A percentile compares a stretch with the other conserved stretches of the same genome.
Evolutionary conservation across 139 green algal genomes (phyloP).

Genomic region (Micractinium conductrix): DNA sequence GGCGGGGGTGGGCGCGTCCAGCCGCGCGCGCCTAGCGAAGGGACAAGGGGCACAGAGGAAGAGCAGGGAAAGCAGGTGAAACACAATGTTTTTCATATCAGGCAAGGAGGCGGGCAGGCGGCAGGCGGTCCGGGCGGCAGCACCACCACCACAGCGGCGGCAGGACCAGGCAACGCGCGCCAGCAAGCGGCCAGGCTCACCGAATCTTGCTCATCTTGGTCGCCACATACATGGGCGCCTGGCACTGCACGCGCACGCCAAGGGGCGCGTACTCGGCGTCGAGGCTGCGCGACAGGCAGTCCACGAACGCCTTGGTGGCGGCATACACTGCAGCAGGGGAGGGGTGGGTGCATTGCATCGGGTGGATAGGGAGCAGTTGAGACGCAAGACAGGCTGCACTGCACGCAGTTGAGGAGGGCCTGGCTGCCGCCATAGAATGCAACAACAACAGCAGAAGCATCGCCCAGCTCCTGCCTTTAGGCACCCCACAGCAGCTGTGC

Average conservation of each 20-base stretch:
- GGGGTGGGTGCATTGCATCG: neutral
- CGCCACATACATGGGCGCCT: conserved; percentile 82
- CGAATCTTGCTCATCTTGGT: conserved; percentile 91
- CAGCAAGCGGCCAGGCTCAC: neutral
- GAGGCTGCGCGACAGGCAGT: conserved; percentile 60
- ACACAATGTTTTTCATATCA: no score
- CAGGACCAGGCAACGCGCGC: no score
- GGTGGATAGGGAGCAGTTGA: neutral
- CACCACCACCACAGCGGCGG: no score
- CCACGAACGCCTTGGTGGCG: conserved; percentile 77
- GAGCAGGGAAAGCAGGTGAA: neutral
- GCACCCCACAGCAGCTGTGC: no score
- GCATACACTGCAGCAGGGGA: conserved; percentile 64
- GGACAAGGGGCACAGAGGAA: neutral
- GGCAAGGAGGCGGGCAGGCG: no score
- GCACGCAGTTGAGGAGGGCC: no score
- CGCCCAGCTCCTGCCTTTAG: no score
- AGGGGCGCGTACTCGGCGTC: conserved; percentile 59
- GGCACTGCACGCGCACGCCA: conserved; percentile 76
- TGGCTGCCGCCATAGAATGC: no score
- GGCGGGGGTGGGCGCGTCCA: conserved; percentile 61
- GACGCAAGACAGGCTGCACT: neutral
- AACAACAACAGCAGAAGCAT: no score
- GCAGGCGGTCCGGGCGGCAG: no score
- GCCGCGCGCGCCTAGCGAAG: conserved; percentile 37